These are phyloP conservation scores for Gryganskiella cystojenkinii DNA, from an alignment of 192 early-diverging fungal species.

Conservation along the genomic window DNA sequence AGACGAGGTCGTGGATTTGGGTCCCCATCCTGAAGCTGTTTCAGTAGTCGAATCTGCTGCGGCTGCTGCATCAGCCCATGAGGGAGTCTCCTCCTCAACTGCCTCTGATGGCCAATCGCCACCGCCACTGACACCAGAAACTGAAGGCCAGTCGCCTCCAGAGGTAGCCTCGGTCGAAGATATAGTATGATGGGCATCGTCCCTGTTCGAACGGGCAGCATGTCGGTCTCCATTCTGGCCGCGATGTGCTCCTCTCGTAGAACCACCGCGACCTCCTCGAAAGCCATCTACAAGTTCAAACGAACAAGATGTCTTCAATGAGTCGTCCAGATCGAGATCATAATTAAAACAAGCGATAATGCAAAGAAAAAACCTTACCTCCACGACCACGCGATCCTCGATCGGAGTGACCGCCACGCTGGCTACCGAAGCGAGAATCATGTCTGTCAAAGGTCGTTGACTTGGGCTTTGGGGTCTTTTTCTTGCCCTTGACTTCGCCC, in stretches of 20 bases:
- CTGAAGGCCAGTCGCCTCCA: no score
- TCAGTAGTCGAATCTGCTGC: constrained; percentile 13
- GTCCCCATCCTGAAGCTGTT: no score
- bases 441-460: constrained; percentile 60
- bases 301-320: no score
- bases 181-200: no score
- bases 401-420: constrained; percentile 66
- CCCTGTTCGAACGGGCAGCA: constrained; percentile 34
- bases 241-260: constrained; percentile 55
- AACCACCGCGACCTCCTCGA: constrained; percentile 71
- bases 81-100: constrained; percentile 11
- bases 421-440: constrained; percentile 50
- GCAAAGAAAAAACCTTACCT: constrained; percentile 48
- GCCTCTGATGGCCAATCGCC: no score
- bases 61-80: constrained; percentile 53
- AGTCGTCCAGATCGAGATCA: no score
- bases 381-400: constrained; percentile 75
- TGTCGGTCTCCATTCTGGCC: constrained; percentile 51
- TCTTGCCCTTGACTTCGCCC: constrained; percentile 84
- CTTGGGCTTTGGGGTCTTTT: constrained; percentile 69
- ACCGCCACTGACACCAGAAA: no score
- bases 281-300: constrained; percentile 60
- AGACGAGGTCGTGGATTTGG: not conserved
- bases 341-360: not conserved
- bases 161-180: no score